These are phyloP conservation scores for Spergularia bocconei DNA, from an alignment of 148 eudicot genomes.

Conservation along the genomic window DNA sequence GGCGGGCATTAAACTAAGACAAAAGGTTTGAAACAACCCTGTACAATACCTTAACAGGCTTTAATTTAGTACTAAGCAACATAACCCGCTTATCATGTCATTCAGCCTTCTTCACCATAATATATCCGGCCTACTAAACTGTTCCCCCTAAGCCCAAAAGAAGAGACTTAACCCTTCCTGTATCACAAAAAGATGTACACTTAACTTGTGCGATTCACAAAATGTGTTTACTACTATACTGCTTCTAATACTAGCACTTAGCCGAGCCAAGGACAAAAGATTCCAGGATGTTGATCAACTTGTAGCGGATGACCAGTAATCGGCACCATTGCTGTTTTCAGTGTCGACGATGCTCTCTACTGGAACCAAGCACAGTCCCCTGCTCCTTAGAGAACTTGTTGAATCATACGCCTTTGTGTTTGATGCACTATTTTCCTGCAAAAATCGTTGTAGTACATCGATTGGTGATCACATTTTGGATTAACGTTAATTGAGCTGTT, in stretches of 20 bases:
- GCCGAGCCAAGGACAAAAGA: background rate
- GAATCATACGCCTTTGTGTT: background rate
- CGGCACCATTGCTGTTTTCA: slow-evolving; percentile 33
- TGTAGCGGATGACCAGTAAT: slow-evolving; percentile 37
- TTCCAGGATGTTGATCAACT: background rate
- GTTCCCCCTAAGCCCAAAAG: background rate
- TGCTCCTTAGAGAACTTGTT: slow-evolving; percentile 26
- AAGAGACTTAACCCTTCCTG: background rate
- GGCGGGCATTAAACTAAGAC: too few species aligned
- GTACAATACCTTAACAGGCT: too few species aligned
- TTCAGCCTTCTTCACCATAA: background rate
- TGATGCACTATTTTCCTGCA: slow-evolving; percentile 23
- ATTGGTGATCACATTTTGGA: background rate
- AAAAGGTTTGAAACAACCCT: background rate
- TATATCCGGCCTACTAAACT: background rate
- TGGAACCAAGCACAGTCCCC: slow-evolving; percentile 39
- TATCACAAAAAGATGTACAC: slow-evolving; percentile 24
- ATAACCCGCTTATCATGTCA: too few species aligned
- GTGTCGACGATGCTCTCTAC: slow-evolving; percentile 20
- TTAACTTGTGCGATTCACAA: slow-evolving; percentile 13
- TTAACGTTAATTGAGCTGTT: background rate
- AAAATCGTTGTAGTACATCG: background rate
- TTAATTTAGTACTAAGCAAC: too few species aligned
- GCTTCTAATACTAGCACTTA: background rate
- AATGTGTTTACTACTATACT: background rate